phyloP scores from a whole-genome alignment of 768 basidiomycete species.

The Boletus rufocinnamomeus region DNA sequence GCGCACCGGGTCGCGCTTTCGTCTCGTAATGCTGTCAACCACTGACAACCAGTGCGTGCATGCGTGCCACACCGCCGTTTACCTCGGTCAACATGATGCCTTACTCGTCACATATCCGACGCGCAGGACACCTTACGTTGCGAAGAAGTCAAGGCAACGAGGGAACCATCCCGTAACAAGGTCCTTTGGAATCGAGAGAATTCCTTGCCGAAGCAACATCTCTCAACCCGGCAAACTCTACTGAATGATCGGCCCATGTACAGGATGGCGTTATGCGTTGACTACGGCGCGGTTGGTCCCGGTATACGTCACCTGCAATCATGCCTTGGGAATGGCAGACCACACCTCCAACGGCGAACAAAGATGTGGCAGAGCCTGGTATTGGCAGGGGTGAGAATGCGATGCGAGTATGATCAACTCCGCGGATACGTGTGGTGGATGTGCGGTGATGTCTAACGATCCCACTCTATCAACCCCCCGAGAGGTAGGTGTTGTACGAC shows the following conservation, averaged over 20 bases:
- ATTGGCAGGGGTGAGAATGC: constrained; percentile 22
- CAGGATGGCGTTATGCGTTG: neutral
- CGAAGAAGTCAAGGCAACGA: constrained; percentile 17
- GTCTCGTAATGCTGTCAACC: constrained; percentile 14
- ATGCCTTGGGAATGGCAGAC: constrained; percentile 15
- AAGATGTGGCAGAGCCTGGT: neutral
- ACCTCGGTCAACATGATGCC: constrained; percentile 8
- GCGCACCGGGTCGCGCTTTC: neutral
- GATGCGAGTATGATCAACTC: constrained; percentile 12
- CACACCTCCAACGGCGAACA: constrained; percentile 3
- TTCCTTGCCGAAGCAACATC: constrained; percentile 1
- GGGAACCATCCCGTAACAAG: neutral
- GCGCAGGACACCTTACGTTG: constrained; percentile 11
- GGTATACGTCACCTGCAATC: constrained; percentile 1
- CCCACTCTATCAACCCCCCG: constrained; percentile 80
- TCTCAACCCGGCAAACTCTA: neutral
- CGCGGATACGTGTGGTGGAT: constrained; percentile 16
- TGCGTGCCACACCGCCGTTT: neutral
- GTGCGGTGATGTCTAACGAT: constrained; percentile 21
- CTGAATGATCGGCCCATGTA: constrained; percentile 1
- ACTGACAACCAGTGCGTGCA: constrained; percentile 5
- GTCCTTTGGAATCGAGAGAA: constrained; percentile 1
- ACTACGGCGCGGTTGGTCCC: constrained; percentile 1
- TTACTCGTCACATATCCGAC: constrained; percentile 4
- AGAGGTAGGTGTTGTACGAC: constrained; percentile 93